phyloP scores from a whole-genome alignment of 768 basidiomycete genomes.

The Ramaria sp. region DNA sequence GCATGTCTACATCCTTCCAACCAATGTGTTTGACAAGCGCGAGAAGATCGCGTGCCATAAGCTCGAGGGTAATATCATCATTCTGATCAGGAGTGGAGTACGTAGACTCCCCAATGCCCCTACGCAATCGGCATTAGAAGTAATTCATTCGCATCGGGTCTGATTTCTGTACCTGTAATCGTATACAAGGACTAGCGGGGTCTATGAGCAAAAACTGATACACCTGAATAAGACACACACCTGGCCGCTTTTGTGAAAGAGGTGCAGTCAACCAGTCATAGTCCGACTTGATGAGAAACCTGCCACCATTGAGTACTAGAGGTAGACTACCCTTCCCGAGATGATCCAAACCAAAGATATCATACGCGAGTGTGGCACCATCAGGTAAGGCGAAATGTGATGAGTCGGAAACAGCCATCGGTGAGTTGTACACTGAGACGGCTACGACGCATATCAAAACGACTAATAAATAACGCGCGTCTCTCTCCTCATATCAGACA shows the following conservation, averaged over 20 bases:
- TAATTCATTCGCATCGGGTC: background rate
- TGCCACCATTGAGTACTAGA: slow-evolving; percentile 32
- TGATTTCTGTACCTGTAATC: slow-evolving; percentile 26
- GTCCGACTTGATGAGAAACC: slow-evolving; percentile 29
- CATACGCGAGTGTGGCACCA: slow-evolving; percentile 33
- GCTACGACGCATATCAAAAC: too few relatives aligned
- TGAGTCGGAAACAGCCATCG: too few relatives aligned
- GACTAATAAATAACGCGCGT: too few relatives aligned
- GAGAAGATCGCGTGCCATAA: slow-evolving; percentile 34
- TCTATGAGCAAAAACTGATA: background rate
- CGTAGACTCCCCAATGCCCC: slow-evolving; percentile 37
- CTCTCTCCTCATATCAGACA: too few relatives aligned
- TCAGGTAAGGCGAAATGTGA: slow-evolving; percentile 30
- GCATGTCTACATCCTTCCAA: slow-evolving; percentile 34
- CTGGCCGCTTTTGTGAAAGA: slow-evolving; percentile 28
- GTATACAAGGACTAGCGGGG: slow-evolving; percentile 30
- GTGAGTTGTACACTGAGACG: too few relatives aligned
- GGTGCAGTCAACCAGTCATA: slow-evolving; percentile 25
- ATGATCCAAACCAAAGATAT: slow-evolving; percentile 28
- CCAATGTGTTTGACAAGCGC: slow-evolving; percentile 26
- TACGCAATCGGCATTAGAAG: slow-evolving; percentile 9
- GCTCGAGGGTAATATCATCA: slow-evolving; percentile 32
- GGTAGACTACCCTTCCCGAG: slow-evolving; percentile 18
- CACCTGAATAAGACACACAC: slow-evolving; percentile 16
- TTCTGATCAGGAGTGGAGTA: slow-evolving; percentile 17